Conservation (phyloP, 208 protist genomes). For the Acanthamoeba lenticulata region DNA sequence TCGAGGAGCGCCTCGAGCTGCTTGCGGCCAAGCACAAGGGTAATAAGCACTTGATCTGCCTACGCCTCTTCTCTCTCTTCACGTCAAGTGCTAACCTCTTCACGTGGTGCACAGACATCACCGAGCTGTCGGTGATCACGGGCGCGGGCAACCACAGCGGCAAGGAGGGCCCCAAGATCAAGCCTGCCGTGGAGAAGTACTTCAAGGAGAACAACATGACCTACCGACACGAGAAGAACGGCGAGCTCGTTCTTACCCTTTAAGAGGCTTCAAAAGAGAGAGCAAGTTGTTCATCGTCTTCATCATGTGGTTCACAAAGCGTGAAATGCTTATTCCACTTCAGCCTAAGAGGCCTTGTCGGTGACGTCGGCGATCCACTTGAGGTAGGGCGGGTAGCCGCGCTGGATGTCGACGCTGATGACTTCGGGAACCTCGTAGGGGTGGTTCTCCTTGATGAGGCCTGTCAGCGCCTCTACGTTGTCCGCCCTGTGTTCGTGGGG, state of each 20-base stretch:
- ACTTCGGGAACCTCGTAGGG: constrained; percentile 11
- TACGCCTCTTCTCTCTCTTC: background rate
- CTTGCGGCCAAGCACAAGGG: background rate
- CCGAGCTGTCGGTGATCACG: constrained; percentile 62
- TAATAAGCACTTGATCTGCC: background rate
- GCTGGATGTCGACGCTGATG: constrained; percentile 12
- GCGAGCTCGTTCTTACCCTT: constrained; percentile 9
- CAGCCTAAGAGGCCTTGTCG: background rate
- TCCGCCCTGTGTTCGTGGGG: background rate
- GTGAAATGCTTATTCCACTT: background rate
- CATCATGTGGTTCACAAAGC: no score
- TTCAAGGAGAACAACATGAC: constrained; percentile 57
- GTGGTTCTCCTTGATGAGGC: constrained; percentile 6
- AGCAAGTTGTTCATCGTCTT: background rate
- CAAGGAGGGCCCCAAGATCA: constrained; percentile 66
- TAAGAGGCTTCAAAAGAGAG: background rate
- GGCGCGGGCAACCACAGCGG: constrained; percentile 68
- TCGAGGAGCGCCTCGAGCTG: background rate
- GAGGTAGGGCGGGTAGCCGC: background rate
- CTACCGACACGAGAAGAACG: constrained; percentile 61
- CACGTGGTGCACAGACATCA: background rate
- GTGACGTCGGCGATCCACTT: constrained; percentile 19
- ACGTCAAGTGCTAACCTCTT: background rate
- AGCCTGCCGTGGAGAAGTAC: constrained; percentile 59
- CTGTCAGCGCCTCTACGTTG: background rate